These are phyloP conservation scores for Zea luxurians DNA, from an alignment of 176 grass and related monocot genomes.

Conservation along the genomic window DNA sequence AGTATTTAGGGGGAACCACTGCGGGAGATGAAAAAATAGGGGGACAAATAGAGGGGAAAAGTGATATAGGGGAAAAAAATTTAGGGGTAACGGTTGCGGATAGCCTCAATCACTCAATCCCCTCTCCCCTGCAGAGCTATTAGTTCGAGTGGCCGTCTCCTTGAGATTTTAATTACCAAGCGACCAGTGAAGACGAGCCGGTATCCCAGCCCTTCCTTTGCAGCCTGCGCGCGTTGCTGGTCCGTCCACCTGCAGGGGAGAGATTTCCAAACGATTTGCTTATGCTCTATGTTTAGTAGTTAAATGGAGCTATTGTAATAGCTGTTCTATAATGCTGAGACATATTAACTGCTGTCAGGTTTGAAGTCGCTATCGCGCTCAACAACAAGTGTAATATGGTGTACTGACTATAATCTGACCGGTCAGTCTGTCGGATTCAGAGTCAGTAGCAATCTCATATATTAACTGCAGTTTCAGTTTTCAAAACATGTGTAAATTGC, in stretches of 20 bases:
- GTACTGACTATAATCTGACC: neutral
- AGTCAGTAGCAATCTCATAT: slow-evolving; percentile 2
- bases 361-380: neutral
- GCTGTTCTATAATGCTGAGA: slow-evolving; percentile 3
- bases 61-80: too few relatives aligned
- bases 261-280: neutral
- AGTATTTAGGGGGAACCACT: too few relatives aligned
- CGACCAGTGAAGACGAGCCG: slow-evolving; percentile 84
- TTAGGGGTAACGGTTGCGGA: too few relatives aligned
- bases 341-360: neutral
- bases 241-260: slow-evolving; percentile 76
- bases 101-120: neutral
- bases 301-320: neutral
- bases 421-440: neutral
- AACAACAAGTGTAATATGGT: neutral
- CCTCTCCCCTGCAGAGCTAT: neutral
- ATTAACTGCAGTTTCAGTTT: neutral
- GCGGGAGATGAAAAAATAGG: too few relatives aligned
- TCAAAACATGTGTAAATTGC: neutral
- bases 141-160: neutral
- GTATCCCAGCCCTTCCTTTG: slow-evolving; percentile 78
- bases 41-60: too few relatives aligned
- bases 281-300: neutral
- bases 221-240: slow-evolving; percentile 74
- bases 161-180: slow-evolving; percentile 52